Percentiles rank a stretch among this genome's conserved stretches.
Evolutionary conservation across 176 grass and related monocot genomes (phyloP).

Genomic region (Carex scoparia): DNA sequence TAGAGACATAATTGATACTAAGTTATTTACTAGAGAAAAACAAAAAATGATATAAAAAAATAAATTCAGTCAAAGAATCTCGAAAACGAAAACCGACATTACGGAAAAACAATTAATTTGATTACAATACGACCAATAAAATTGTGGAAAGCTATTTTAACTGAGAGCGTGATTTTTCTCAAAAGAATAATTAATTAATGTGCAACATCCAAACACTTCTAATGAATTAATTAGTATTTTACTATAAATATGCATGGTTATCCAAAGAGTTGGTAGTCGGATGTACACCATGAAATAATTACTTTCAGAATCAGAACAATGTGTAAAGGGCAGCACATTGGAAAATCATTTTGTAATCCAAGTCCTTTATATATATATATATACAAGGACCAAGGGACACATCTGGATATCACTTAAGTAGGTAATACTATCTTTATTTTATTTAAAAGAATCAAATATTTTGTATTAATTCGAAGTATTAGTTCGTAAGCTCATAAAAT

Average conservation of each 20-base stretch:
- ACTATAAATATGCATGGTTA: not conserved
- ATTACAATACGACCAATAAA: not conserved
- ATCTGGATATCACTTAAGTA: too few species aligned
- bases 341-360: too few species aligned
- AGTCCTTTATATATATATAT: too few species aligned
- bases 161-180: not conserved
- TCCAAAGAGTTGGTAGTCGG: too few species aligned
- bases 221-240: not conserved
- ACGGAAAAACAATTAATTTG: not conserved
- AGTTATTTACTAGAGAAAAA: not conserved
- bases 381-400: too few species aligned
- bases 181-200: not conserved
- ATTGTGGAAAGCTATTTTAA: not conserved
- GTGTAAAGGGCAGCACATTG: too few species aligned
- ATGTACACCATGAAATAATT: not conserved
- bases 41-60: not conserved
- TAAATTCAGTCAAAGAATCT: not conserved
- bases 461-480: too few species aligned
- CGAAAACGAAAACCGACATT: not conserved
- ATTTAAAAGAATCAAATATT: too few species aligned
- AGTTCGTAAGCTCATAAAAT: too few species aligned
- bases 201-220: not conserved
- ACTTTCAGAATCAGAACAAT: too few species aligned
- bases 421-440: too few species aligned
- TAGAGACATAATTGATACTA: not conserved